A percentile compares a stretch with the other conserved stretches of the same genome.
Evolutionary conservation across 257 asterid species (phyloP).

Genomic region (Rauvolfia tetraphylla): DNA sequence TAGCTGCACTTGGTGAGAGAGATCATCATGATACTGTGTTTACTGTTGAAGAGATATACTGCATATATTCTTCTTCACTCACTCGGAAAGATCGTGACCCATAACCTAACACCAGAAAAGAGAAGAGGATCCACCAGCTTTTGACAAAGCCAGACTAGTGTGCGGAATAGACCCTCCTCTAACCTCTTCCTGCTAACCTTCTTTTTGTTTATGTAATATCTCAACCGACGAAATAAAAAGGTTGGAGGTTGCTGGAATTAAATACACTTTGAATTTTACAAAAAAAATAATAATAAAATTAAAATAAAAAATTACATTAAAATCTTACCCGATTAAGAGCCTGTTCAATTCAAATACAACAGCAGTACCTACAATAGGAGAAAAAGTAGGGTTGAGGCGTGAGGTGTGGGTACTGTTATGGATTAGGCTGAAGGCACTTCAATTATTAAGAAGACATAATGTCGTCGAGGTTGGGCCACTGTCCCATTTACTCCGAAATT

Average conservation of each 20-base stretch:
- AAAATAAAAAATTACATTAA: too few relatives aligned
- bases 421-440: constrained; percentile 11
- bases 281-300: too few relatives aligned
- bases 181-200: not conserved
- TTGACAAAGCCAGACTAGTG: constrained; percentile 7
- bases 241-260: too few relatives aligned
- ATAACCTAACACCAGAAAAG: constrained; percentile 19
- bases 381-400: too few relatives aligned
- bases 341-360: too few relatives aligned
- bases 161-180: too few relatives aligned
- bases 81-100: constrained; percentile 12
- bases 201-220: not conserved
- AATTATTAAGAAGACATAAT: constrained; percentile 13
- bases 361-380: too few relatives aligned
- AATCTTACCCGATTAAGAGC: too few relatives aligned
- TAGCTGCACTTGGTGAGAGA: not conserved
- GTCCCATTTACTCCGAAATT: not conserved
- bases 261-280: too few relatives aligned
- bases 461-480: constrained; percentile 1
- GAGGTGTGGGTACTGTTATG: not conserved
- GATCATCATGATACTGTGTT: not conserved
- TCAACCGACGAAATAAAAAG: not conserved
- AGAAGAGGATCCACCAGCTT: constrained; percentile 16
- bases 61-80: not conserved
- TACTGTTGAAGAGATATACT: not conserved